Percentiles rank a stretch among this genome's conserved stretches.
Conservation (phyloP, 305 asterid species). For the Fraxinus albicans region DNA sequence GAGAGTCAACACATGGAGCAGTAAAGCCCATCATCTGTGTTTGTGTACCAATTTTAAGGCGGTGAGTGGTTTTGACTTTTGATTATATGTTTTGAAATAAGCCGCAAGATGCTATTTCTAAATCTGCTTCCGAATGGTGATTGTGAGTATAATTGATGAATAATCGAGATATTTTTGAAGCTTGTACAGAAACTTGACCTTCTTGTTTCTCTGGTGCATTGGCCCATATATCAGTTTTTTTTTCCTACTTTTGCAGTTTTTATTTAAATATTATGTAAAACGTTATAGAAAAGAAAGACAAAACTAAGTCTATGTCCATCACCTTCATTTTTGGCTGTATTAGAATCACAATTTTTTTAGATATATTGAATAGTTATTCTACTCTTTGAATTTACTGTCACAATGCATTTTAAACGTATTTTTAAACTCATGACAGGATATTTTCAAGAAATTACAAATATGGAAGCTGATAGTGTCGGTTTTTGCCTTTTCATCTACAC, state of each 20-base stretch:
- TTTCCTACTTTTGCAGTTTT: not conserved
- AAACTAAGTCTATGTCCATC: not conserved
- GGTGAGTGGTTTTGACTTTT: not conserved
- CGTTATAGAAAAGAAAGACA: not conserved
- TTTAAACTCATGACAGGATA: constrained; percentile 39
- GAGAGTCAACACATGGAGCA: not conserved
- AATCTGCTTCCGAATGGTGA: not conserved
- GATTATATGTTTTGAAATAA: not conserved
- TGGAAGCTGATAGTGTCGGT: constrained; percentile 47
- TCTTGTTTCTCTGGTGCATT: not conserved
- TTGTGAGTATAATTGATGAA: not conserved
- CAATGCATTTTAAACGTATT: not conserved
- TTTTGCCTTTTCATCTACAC: constrained; percentile 52
- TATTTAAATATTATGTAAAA: not conserved
- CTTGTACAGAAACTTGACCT: not conserved
- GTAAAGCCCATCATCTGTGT: not conserved
- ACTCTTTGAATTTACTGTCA: not conserved
- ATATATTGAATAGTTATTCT: not conserved
- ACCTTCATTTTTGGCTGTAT: not conserved
- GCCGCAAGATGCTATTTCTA: not conserved
- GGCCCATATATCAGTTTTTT: not conserved
- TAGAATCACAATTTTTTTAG: not conserved
- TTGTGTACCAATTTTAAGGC: not conserved
- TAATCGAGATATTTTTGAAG: not conserved
- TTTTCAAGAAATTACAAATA: constrained; percentile 40